Evolutionary conservation across 2,329 filamentous ascomycete genomes (phyloP), one percentile per base, ranked within the genome.

Genomic region (Cercospora janseana): DNA sequence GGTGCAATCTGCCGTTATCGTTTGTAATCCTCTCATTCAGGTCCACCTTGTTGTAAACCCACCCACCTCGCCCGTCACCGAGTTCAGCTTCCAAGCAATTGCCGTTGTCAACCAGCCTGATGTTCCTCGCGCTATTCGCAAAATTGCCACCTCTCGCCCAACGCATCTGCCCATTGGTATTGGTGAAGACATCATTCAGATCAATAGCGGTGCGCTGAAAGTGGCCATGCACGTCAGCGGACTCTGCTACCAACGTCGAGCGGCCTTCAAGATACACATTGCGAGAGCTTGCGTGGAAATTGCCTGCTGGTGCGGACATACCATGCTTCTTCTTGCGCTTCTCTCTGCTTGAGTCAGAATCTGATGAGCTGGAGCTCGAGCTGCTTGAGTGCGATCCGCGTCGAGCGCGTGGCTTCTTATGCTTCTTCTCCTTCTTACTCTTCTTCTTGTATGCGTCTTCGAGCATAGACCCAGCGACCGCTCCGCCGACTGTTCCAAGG

Each of bases 401-500:
- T n/a, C 51, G 54, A 13, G 48, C 48, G 26, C 40, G 46, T 23
- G 46, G 51, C 38, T 60, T 56, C 24, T 55, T 48, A 12, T 56
- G 48, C 37, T 63, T 58, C 51, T 62, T 62, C 23, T 72, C 61
- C 55, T 70, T 62, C 55, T 72, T 66, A 18, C 66, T 56, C 53
- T 69, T 63, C 60, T 68, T 67, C 66, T 80, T 80, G 58, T 70
- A 57, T 54, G 76, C 74, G 56, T 81, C 74, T 58, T 81, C 77
- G 1, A 80, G 59, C 56, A 80, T 76, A 59, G 71, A 75, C 2
- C 80, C 80, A 1, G 76, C 60, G 10, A 83, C 68, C 0, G 79
- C 79, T 35, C 80, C 80, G 7, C 77, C 77, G 31, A 83, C 60
- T 1, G 78, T 76, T 10, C 80, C 80, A 2, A 83, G 60, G n/a